Evolutionary conservation across 2,329 filamentous ascomycete species (phyloP).

Genomic region (Claviceps pusilla): DNA sequence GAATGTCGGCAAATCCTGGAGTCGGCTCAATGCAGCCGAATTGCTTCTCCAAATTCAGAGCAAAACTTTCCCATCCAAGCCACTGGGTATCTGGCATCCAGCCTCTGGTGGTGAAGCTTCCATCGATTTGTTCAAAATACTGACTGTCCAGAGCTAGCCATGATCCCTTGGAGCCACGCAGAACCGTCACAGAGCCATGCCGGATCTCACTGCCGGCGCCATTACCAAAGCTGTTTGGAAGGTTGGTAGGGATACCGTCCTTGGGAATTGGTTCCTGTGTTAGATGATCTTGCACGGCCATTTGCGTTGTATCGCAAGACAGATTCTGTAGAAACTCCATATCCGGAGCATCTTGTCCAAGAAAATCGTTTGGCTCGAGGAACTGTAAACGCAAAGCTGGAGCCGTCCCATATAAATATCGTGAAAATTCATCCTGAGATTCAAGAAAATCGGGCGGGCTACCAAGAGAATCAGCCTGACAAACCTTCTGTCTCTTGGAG

Average conservation of each 20-base stretch:
- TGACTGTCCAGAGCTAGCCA: conserved; percentile 19
- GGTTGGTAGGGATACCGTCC: neutral
- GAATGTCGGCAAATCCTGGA: neutral
- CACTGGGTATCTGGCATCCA: conserved; percentile 27
- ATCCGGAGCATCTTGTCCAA: conserved; percentile 2
- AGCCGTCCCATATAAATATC: neutral
- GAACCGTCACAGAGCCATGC: conserved; percentile 5
- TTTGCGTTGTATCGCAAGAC: neutral
- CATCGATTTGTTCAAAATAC: conserved; percentile 22
- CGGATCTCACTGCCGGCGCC: neutral
- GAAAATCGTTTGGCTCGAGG: conserved; percentile 4
- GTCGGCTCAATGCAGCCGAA: neutral
- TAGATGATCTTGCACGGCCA: neutral
- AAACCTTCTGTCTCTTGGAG: neutral
- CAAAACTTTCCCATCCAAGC: conserved; percentile 19
- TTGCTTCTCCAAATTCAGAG: conserved; percentile 15
- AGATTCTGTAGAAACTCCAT: neutral
- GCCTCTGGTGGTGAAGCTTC: conserved; percentile 28
- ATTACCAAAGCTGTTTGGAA: neutral
- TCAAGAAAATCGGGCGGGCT: neutral
- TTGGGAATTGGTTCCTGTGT: neutral
- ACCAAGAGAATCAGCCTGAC: neutral
- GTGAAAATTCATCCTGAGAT: neutral
- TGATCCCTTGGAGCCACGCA: conserved; percentile 12
- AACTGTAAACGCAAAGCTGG: conserved; percentile 1